phyloP scores from a whole-genome alignment of 1,139 yeast genomes.

The Protomyces inouyei region DNA sequence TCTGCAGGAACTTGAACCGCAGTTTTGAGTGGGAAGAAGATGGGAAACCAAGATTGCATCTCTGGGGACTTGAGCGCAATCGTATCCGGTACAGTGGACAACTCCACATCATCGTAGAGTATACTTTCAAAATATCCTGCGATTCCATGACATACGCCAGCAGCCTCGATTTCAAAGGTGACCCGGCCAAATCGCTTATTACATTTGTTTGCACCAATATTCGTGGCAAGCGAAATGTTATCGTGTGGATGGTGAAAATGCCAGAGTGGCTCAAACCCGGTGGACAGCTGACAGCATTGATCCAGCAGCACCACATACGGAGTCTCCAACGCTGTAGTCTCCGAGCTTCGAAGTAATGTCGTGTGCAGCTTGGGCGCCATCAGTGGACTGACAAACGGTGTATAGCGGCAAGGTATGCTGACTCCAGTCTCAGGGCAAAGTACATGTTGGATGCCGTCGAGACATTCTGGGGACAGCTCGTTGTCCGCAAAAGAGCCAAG shows the following conservation, averaged over 20 bases:
- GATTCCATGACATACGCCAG: slow-evolving; percentile 62
- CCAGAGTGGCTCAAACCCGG: slow-evolving; percentile 47
- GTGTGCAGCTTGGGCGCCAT: slow-evolving; percentile 51
- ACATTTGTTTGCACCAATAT: slow-evolving; percentile 31
- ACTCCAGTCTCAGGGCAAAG: slow-evolving; percentile 40
- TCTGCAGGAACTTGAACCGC: slow-evolving; percentile 52
- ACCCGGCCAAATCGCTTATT: slow-evolving; percentile 39
- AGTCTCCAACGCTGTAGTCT: slow-evolving; percentile 41
- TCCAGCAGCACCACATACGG: slow-evolving; percentile 59
- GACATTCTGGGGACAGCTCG: slow-evolving; percentile 80
- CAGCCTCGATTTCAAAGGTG: slow-evolving; percentile 44
- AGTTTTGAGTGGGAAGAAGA: slow-evolving; percentile 56
- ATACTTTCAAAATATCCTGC: slow-evolving; percentile 69
- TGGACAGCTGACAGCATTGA: slow-evolving; percentile 48
- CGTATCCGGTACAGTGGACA: slow-evolving; percentile 53
- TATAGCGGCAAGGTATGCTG: slow-evolving; percentile 62
- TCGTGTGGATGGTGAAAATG: slow-evolving; percentile 48
- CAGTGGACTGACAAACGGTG: slow-evolving; percentile 62
- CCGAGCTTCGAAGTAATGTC: slow-evolving; percentile 34
- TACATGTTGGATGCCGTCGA: slow-evolving; percentile 40
- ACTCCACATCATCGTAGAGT: slow-evolving; percentile 53
- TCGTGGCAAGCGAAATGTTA: background rate
- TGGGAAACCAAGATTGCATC: slow-evolving; percentile 65
- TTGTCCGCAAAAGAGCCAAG: slow-evolving; percentile 90
- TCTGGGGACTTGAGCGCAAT: slow-evolving; percentile 50